phyloP scores from a whole-genome alignment of 2,329 filamentous ascomycete species.

The Metarhizium robertsii region DNA sequence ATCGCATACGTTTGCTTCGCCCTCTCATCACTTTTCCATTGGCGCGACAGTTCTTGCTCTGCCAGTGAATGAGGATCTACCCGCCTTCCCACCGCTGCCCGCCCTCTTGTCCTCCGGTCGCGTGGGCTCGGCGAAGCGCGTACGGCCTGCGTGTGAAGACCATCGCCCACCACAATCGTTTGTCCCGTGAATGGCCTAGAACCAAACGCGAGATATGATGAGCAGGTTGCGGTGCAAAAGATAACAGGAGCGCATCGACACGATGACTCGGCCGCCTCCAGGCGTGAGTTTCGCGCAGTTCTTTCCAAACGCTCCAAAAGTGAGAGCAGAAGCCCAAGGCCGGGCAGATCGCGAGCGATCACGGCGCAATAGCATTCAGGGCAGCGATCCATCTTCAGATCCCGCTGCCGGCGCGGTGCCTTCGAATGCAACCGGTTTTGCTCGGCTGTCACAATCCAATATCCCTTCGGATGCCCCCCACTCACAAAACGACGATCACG shows the following conservation, averaged over 20 bases:
- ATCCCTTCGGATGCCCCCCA: constrained; percentile 17
- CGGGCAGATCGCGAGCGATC: constrained; percentile 24
- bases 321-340: constrained; percentile 38
- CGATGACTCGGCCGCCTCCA: constrained; percentile 69
- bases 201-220: constrained; percentile 41
- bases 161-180: constrained; percentile 9
- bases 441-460: constrained; percentile 13
- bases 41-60: constrained; percentile 32
- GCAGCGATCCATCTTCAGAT: constrained; percentile 14
- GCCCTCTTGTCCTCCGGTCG: constrained; percentile 21
- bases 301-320: constrained; percentile 68
- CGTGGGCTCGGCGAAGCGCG: constrained; percentile 26
- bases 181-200: constrained; percentile 12
- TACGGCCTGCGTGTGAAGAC: constrained; percentile 8
- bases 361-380: constrained; percentile 15
- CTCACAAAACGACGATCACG: constrained; percentile 42
- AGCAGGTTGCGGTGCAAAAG: constrained; percentile 42
- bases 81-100: neutral
- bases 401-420: constrained; percentile 13
- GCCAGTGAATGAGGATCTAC: constrained; percentile 24
- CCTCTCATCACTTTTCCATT: neutral
- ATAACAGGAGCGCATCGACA: constrained; percentile 43
- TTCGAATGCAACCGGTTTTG: constrained; percentile 14
- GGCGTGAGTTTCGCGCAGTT: constrained; percentile 77
- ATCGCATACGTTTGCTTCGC: constrained; percentile 7